These are phyloP conservation scores for Aspergillus oerlinghausenensis DNA, from an alignment of 2,329 filamentous ascomycete genomes.

Conservation along the genomic window DNA sequence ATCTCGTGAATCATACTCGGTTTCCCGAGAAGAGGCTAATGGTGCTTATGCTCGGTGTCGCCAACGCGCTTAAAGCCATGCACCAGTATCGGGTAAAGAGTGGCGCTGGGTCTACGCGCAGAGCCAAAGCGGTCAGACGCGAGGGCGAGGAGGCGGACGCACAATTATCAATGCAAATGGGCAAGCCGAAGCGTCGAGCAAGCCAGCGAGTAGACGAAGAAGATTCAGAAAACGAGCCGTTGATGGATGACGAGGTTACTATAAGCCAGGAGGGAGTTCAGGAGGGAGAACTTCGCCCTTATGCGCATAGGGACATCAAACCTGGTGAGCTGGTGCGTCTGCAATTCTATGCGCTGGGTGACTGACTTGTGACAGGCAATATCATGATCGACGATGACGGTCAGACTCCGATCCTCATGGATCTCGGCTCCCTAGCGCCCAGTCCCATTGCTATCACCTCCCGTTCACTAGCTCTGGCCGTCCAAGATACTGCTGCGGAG, in stretches of 20 bases:
- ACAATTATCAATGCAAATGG: constrained; percentile 34
- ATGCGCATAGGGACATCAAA: constrained; percentile 95
- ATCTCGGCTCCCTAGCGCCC: constrained; percentile 84
- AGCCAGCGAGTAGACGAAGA: constrained; percentile 51
- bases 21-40: constrained; percentile 88
- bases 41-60: constrained; percentile 87
- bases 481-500: constrained; percentile 91
- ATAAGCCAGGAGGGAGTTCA: constrained; percentile 63
- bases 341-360: not conserved
- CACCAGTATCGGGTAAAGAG: constrained; percentile 73
- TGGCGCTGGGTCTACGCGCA: constrained; percentile 50
- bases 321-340: constrained; percentile 55
- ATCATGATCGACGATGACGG: constrained; percentile 98
- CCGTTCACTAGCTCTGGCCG: constrained; percentile 80
- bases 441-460: constrained; percentile 87
- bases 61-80: constrained; percentile 81
- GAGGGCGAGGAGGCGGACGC: constrained; percentile 54
- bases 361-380: constrained; percentile 55
- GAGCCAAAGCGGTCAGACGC: constrained; percentile 51
- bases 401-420: constrained; percentile 88
- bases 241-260: constrained; percentile 75
- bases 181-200: constrained; percentile 37
- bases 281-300: constrained; percentile 68
- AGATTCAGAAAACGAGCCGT: constrained; percentile 72
- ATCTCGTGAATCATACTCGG: constrained; percentile 86